Evolutionary conservation across 1,139 yeast genomes (phyloP).

Genomic region (Hyphopichia buzzinii): DNA sequence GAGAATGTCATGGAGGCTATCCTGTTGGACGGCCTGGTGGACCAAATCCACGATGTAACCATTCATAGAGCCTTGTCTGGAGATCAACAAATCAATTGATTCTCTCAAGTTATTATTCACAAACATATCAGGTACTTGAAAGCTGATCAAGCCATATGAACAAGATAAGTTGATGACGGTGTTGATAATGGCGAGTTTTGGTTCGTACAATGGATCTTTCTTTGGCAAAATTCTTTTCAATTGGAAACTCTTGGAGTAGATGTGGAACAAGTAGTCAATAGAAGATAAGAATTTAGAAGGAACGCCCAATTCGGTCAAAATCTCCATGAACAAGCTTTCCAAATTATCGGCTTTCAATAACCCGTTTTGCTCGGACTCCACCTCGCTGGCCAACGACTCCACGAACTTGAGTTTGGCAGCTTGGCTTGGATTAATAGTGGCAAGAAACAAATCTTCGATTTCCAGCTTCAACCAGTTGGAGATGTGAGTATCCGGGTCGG

Average conservation of each 20-base stretch:
- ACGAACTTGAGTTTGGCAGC: conserved; percentile 15
- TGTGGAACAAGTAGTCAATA: conserved; percentile 43
- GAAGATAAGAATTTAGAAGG: conserved; percentile 30
- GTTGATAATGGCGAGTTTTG: conserved; percentile 40
- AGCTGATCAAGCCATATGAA: conserved; percentile 67
- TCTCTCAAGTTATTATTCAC: conserved; percentile 33
- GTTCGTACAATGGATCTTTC: conserved; percentile 36
- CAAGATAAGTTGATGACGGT: conserved; percentile 55
- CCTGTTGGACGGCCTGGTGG: conserved; percentile 63
- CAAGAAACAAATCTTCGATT: conserved; percentile 40
- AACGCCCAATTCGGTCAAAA: conserved; percentile 52
- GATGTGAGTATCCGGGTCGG: conserved; percentile 17
- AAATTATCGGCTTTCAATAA: conserved; percentile 25
- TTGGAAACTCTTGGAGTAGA: conserved; percentile 41
- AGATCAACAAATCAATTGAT: conserved; percentile 28
- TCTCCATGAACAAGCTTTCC: conserved; percentile 55
- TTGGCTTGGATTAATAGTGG: conserved; percentile 24
- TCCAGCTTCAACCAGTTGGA: conserved; percentile 29
- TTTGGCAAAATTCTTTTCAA: conserved; percentile 40
- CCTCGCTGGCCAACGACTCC: conserved; percentile 36
- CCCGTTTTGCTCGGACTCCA: conserved; percentile 23
- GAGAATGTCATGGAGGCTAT: conserved; percentile 57
- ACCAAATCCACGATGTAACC: conserved; percentile 61
- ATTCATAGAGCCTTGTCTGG: conserved; percentile 35
- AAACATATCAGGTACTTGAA: conserved; percentile 71